Evolutionary conservation across 2,329 filamentous ascomycete species (phyloP), one percentile per base, ranked within the genome.

Genomic region (Xylariales sp.): DNA sequence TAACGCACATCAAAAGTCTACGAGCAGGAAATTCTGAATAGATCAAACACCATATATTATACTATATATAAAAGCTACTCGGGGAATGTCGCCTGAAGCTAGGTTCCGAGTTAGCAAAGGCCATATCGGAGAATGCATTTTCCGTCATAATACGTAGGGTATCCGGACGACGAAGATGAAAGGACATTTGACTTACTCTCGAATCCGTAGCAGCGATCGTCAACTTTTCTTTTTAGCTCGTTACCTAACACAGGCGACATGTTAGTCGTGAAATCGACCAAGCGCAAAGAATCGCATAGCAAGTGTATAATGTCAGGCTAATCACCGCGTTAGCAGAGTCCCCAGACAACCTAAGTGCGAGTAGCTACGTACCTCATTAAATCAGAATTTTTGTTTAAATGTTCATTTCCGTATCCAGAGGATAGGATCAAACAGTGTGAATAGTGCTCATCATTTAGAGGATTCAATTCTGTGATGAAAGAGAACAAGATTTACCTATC

Each of bases 391-490:
- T 69, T 62, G 32, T 58, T 68, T 60, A 68, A 64, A 77, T 78
- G 76, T 78, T 78, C 77, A 79, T 78, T 77, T 77, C 76, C 77
- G 65, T 67, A 72, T 64, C 74, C 76, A 72, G 39, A 61, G 71
- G 74, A 75, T 69, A 73, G 76, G 76, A 77, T 79, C 77, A 79
- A 79, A 79, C 77, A 79, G 77, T 79, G 77, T 79, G 77, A 79
- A 79, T 79, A 79, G 72, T 79, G 77, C 65, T 79, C 77, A 79
- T 79, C 77, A 79, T 77, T 43, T 74, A 69, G 54, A 61, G 58
- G 53, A 59, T 64, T 36, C 45, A 12, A 23, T 39, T 28, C 10
- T 8, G 6, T 23, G 46, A 58, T 12, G 12, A 30, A 65, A 18
- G n/a, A 50, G 39, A 48, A 34, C 54, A 69, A 72, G 49, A 69